A percentile compares a stretch with the other conserved stretches of the same genome.
Evolutionary conservation across 805 yeast genomes (phyloP).

Genomic region (Hanseniaspora taiwanica): DNA sequence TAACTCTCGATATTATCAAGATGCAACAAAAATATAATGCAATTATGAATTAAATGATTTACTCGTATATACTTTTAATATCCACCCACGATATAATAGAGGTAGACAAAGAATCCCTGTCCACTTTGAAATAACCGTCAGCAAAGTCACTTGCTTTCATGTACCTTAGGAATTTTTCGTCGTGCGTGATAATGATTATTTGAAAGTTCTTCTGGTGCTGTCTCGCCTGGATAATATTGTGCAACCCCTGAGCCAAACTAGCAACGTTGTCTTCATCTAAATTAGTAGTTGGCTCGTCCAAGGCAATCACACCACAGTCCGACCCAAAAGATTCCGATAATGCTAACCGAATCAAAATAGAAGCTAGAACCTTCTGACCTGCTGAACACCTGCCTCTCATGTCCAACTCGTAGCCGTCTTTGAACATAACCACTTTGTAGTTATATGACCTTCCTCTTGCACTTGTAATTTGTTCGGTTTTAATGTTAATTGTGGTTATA

Average conservation of each 20-base stretch:
- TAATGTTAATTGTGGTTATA: slow-evolving; percentile 77
- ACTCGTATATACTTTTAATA: slow-evolving; percentile 26
- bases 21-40: slow-evolving; percentile 22
- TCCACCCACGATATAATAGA: slow-evolving; percentile 56
- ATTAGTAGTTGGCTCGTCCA: slow-evolving; percentile 97
- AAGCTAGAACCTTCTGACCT: slow-evolving; percentile 90
- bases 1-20: slow-evolving; percentile 24
- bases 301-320: slow-evolving; percentile 88
- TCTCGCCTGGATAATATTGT: slow-evolving; percentile 61
- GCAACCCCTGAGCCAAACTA: slow-evolving; percentile 70
- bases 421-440: slow-evolving; percentile 89
- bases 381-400: slow-evolving; percentile 99
- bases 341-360: slow-evolving; percentile 81
- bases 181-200: slow-evolving; percentile 91
- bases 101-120: slow-evolving; percentile 68
- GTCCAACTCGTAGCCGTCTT: slow-evolving; percentile 81
- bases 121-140: slow-evolving; percentile 74
- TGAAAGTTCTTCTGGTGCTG: slow-evolving; percentile 79
- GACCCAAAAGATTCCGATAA: slow-evolving; percentile 91
- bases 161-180: slow-evolving; percentile 73
- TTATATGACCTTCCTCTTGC: slow-evolving; percentile 58
- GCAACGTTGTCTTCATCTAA: slow-evolving; percentile 82
- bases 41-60: slow-evolving; percentile 10
- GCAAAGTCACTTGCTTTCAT: slow-evolving; percentile 80
- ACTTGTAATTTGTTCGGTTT: slow-evolving; percentile 50